Base-by-base conservation (phyloP, 2,329 filamentous ascomycete genomes). In the Xylariomycetidae sp. region DNA sequence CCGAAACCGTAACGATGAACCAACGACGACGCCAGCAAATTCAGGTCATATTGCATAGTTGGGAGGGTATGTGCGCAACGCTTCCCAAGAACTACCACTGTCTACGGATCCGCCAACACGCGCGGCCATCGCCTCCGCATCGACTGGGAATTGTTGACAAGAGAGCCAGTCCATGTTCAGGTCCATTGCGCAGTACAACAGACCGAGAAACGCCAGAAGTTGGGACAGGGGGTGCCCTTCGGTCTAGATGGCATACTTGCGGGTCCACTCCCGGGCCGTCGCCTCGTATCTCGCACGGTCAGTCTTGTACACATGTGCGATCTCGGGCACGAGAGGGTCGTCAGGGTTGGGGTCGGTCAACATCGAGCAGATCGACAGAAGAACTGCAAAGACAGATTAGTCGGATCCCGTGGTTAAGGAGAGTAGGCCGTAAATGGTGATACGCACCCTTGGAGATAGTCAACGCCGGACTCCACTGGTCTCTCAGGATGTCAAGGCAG, bases 361-460 rank as follows among this genome's bases (percentile, higher is more conserved):
- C 92, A 98, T 96, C 34, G 92, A 98, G 76, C 92, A 98, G 74
- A 98, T 98, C 38, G 92, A 96, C 48, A 98, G 79, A 18, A 98
- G 76, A 37, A 98, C 92, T 96, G 41, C 15, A 15, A 4, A 4
- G n/a, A n/a, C n/a, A n/a, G n/a, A n/a, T n/a, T 13, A 8, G 14
- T 34, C 3, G 35, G 26, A 44, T 44, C 40, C 32, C 5, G 22
- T 14, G 10, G n/a, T 5, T 20, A 20, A 13, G 32, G 23, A 15
- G 15, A 8, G 4, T 4, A 7, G 10, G 6, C 18, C 1, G 2
- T 15, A 9, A 4, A 14, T 20, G 16, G 32, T 27, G 44, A 31
- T 10, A 47, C 67, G 37, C 69, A 95, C 92, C 92, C 80, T 98
- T 98, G 42, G 87, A 95, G 57, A 98, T 96, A 50, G 92, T 98